Conservation (phyloP, 306 rosid species). For the Arachis stenosperma region DNA sequence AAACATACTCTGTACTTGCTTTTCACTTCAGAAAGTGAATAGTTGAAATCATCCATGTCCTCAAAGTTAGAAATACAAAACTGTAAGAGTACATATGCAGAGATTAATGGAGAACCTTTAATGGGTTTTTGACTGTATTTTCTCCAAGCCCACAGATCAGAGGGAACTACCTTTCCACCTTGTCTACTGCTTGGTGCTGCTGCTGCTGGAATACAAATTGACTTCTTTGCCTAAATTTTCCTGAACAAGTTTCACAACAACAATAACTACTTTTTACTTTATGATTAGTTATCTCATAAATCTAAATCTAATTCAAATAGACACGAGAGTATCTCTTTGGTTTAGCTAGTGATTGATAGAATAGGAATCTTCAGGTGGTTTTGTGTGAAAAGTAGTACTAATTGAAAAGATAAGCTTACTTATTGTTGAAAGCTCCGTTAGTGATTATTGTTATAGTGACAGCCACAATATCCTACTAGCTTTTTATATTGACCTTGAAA, state of each 20-base stretch:
- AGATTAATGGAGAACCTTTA: constrained; percentile 93
- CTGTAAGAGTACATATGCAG: too few species aligned
- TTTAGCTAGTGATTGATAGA: constrained; percentile 13
- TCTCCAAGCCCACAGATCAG: constrained; percentile 95
- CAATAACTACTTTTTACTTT: background rate
- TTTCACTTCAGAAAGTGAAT: too few species aligned
- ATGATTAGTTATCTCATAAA: background rate
- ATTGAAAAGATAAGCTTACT: background rate
- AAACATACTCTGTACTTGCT: too few species aligned
- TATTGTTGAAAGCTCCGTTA: constrained; percentile 50
- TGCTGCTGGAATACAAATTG: constrained; percentile 82
- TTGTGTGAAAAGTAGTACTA: constrained; percentile 34
- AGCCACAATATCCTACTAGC: constrained; percentile 7
- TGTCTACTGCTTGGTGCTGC: constrained; percentile 73
- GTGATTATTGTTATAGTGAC: constrained; percentile 41
- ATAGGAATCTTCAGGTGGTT: constrained; percentile 40
- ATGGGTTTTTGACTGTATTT: constrained; percentile 95
- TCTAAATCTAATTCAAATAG: too few species aligned
- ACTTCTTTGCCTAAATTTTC: constrained; percentile 80
- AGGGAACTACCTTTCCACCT: constrained; percentile 84
- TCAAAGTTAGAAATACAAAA: too few species aligned
- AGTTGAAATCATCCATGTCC: too few species aligned
- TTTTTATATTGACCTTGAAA: too few species aligned
- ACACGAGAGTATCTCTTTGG: background rate
- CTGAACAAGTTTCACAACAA: constrained; percentile 37